A percentile compares a stretch with the other conserved stretches of the same genome.
These are phyloP conservation scores for Scheffersomyces lignosus DNA, from an alignment of 805 yeast genomes.

Conservation along the genomic window DNA sequence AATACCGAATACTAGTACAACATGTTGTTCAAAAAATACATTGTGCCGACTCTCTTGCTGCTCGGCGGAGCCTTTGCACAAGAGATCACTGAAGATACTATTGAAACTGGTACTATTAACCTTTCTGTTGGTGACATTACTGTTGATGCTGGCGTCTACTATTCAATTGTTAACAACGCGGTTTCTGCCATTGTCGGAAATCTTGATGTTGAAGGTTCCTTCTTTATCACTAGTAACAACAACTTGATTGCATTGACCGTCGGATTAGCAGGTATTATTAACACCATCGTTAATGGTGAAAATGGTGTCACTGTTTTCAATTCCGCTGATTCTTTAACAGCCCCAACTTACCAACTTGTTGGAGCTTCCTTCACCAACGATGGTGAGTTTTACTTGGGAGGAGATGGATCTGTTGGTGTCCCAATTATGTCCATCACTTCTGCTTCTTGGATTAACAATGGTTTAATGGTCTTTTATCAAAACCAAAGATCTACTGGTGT, in stretches of 20 bases:
- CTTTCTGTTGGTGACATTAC: conserved; percentile 18
- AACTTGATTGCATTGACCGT: conserved; percentile 8
- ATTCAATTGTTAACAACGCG: conserved; percentile 16
- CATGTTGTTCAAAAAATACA: conserved; percentile 2
- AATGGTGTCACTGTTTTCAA: conserved; percentile 18
- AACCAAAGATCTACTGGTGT: conserved; percentile 18
- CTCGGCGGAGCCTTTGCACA: conserved; percentile 2
- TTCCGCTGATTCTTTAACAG: conserved; percentile 9
- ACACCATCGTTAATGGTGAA: conserved; percentile 18
- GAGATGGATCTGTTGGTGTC: conserved; percentile 8
- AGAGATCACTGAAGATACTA: conserved; percentile 12
- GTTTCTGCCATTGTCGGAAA: conserved; percentile 12
- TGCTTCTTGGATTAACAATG: conserved; percentile 14
- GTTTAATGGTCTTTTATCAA: conserved; percentile 22
- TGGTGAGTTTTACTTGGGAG: conserved; percentile 12
- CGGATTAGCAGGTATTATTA: conserved; percentile 8
- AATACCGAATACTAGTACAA: too few species aligned
- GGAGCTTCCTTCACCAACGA: conserved; percentile 8
- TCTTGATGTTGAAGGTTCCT: conserved; percentile 13
- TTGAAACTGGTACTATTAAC: conserved; percentile 16
- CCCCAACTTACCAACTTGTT: conserved; percentile 8
- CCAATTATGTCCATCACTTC: conserved; percentile 12
- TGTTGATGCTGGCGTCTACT: conserved; percentile 15
- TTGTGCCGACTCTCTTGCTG: conserved; percentile 2
- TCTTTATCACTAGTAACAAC: conserved; percentile 12